phyloP scores from a whole-genome alignment of 108 stramenopile species.

The Discostella pseudostelligera region DNA sequence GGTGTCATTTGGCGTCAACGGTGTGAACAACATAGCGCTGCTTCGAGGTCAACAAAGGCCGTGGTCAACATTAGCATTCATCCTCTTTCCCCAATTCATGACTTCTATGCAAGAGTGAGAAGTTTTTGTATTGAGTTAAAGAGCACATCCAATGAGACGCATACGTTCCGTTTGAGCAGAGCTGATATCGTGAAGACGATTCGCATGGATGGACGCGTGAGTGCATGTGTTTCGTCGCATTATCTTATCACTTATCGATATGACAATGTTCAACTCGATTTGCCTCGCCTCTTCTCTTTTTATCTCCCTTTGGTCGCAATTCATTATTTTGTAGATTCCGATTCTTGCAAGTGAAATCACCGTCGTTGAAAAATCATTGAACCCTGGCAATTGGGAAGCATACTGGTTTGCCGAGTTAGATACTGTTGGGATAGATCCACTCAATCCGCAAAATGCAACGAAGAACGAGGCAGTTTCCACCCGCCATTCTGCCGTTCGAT shows the following conservation, averaged over 20 bases:
- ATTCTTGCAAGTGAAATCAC: conserved; percentile 15
- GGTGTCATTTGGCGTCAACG: conserved; percentile 16
- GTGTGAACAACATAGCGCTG: not conserved
- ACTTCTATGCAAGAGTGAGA: conserved; percentile 34
- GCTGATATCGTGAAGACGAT: conserved; percentile 18
- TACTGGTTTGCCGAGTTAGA: conserved; percentile 15
- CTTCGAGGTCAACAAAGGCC: not conserved
- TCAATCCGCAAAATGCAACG: conserved; percentile 23
- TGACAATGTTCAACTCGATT: not conserved
- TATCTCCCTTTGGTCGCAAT: not conserved
- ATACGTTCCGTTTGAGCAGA: conserved; percentile 14
- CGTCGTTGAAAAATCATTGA: conserved; percentile 13
- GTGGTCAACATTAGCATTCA: conserved; percentile 15
- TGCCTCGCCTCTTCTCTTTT: not conserved
- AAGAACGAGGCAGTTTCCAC: conserved; percentile 7
- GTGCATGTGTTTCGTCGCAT: not conserved
- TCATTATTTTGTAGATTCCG: not conserved
- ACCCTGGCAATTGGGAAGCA: conserved; percentile 31
- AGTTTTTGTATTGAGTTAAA: conserved; percentile 16
- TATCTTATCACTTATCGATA: not conserved
- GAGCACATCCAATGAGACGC: conserved; percentile 7
- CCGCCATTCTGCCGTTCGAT: conserved; percentile 5
- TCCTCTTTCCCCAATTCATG: conserved; percentile 19
- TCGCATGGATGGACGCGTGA: conserved; percentile 11
- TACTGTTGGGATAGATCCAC: conserved; percentile 16